Evolutionary conservation across 441 rosid genomes (phyloP).

Genomic region (Populus hybrid): DNA sequence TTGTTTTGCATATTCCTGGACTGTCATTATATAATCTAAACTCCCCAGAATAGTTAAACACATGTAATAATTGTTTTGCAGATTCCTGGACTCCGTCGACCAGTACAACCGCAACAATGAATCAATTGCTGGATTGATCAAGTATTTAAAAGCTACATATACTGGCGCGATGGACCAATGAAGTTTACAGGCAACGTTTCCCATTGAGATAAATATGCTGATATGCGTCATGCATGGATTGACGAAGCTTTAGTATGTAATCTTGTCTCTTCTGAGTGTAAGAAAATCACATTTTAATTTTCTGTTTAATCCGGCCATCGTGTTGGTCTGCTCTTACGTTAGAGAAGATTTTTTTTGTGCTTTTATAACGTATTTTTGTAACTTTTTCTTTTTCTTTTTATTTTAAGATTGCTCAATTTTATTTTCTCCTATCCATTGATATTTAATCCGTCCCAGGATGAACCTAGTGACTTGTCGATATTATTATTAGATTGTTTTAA

Average conservation of each 20-base stretch:
- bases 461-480: no score
- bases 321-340: background rate
- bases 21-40: conserved; percentile 1
- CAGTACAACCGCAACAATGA: conserved; percentile 39
- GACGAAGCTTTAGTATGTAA: background rate
- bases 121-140: background rate
- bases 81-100: conserved; percentile 64
- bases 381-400: background rate
- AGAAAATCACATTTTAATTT: background rate
- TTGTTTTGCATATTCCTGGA: conserved; percentile 63
- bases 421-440: no score
- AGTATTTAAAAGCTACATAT: background rate
- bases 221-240: background rate
- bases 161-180: background rate
- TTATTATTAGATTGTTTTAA: no score
- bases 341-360: background rate
- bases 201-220: background rate
- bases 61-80: conserved; percentile 26
- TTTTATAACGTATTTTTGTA: background rate
- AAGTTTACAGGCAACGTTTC: background rate
- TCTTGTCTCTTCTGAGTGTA: background rate
- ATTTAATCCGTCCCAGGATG: no score
- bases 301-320: background rate
- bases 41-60: background rate
- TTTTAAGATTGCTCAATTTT: background rate